phyloP scores from a whole-genome alignment of 306 rosid genomes.

The Dalbergia cultrata region DNA sequence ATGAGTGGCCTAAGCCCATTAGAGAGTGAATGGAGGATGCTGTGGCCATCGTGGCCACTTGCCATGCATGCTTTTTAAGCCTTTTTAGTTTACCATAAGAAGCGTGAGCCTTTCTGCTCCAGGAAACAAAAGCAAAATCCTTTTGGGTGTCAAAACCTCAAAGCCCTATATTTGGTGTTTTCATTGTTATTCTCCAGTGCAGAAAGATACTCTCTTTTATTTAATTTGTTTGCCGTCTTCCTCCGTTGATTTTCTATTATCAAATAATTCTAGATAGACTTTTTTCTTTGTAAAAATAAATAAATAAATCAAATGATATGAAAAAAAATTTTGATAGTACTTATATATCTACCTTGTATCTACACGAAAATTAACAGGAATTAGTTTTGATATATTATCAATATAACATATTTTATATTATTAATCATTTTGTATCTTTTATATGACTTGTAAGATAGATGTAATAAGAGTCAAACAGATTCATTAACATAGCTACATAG shows the following conservation, averaged over 20 bases:
- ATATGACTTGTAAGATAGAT: no score
- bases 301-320: no score
- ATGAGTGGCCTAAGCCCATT: slow-evolving; percentile 38
- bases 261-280: background rate
- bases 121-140: slow-evolving; percentile 37
- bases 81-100: slow-evolving; percentile 51
- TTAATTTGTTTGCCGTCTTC: background rate
- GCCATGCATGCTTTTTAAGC: slow-evolving; percentile 38
- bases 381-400: no score
- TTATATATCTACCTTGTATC: no score
- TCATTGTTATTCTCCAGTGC: slow-evolving; percentile 27
- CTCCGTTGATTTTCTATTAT: background rate
- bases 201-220: slow-evolving; percentile 35
- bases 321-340: no score
- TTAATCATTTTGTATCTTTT: background rate
- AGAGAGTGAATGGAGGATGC: slow-evolving; percentile 39
- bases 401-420: no score
- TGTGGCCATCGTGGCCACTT: slow-evolving; percentile 43
- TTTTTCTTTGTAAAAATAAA: no score
- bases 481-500: no score
- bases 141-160: slow-evolving; percentile 36
- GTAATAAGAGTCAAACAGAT: no score
- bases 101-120: slow-evolving; percentile 47
- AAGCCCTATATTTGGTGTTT: slow-evolving; percentile 9
- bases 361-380: no score